Conservation (phyloP, 495 filamentous ascomycete genomes). For the Chlorociboria aeruginascens region DNA sequence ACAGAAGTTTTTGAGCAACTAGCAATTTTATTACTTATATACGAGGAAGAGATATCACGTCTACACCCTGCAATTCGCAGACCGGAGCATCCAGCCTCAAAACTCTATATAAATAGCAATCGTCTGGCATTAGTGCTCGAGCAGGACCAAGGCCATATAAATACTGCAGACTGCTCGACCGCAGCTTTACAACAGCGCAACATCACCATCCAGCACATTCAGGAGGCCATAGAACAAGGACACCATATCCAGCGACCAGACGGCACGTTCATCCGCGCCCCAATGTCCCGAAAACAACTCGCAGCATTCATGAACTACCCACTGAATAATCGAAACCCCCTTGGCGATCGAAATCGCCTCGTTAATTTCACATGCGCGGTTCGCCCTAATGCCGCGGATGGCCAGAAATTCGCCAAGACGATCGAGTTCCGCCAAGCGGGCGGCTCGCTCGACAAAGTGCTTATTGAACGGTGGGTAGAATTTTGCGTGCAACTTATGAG, state of each 20-base stretch:
- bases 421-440: conserved; percentile 14
- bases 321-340: not conserved
- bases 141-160: too few relatives aligned
- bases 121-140: not conserved
- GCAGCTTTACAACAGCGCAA: not conserved
- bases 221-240: not conserved
- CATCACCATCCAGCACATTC: not conserved
- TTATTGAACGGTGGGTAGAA: conserved; percentile 4
- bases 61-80: conserved; percentile 10
- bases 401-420: not conserved
- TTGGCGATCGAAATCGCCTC: conserved; percentile 4
- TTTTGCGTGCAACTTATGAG: conserved; percentile 6
- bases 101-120: conserved; percentile 6
- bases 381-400: not conserved
- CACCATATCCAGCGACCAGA: not conserved
- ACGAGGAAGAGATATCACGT: conserved; percentile 6
- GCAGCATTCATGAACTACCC: not conserved
- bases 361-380: conserved; percentile 4
- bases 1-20: conserved; percentile 9
- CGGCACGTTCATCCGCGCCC: not conserved
- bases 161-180: not conserved
- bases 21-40: conserved; percentile 7
- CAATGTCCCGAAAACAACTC: not conserved
- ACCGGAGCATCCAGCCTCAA: not conserved
- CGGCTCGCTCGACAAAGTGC: not conserved